Evolutionary conservation across 1,284 basidiomycete genomes (phyloP), one percentile per base, ranked within the genome.

Genomic region (Bothia castanella): DNA sequence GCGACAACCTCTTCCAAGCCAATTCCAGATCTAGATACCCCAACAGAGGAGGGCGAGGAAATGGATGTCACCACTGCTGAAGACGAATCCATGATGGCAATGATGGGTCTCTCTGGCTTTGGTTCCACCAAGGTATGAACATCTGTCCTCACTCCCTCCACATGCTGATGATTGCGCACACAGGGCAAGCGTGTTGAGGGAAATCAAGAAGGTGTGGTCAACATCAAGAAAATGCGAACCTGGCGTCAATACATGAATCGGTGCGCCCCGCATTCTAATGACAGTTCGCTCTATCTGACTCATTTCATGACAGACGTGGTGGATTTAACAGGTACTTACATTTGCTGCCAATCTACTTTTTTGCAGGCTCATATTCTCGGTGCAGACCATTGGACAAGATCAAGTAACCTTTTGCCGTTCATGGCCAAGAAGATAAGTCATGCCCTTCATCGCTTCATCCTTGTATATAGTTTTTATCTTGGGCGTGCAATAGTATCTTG

Each of bases 201-300:
- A 21, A 93, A 95, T 57, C 88, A 93, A 68, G 83, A 87, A 57
- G 93, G 93, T 30, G 64, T 59, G 3, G 81, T 80, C 2, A 71
- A 85, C 48, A 73, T 97, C 60, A 95, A 95, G 78, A 92, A 94
- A 72, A 81, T 85, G 57, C 78, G 95, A 48, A 96, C 92, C 25
- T 97, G 95, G 94, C 77, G 95, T 57, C 95, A 97, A 71, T 95
- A 95, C 68, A 95, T 95, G 92, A 95, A 95, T 64, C 78, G 88
- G 87, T 87, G 56, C 41, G 76, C 60, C 35, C 42, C 10, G 5
- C 16, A 23, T 37, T 30, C 17, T 9, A 32, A 34, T 48, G 4
- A 19, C 30, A 42, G 14, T 37, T 52, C 16, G n/a, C 35, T 47
- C n/a, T 31, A 25, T 38, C 40, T 62, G 32, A 58, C 47, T 20